phyloP scores from a whole-genome alignment of 2,329 filamentous ascomycete genomes.

The Xylaria sp. region DNA sequence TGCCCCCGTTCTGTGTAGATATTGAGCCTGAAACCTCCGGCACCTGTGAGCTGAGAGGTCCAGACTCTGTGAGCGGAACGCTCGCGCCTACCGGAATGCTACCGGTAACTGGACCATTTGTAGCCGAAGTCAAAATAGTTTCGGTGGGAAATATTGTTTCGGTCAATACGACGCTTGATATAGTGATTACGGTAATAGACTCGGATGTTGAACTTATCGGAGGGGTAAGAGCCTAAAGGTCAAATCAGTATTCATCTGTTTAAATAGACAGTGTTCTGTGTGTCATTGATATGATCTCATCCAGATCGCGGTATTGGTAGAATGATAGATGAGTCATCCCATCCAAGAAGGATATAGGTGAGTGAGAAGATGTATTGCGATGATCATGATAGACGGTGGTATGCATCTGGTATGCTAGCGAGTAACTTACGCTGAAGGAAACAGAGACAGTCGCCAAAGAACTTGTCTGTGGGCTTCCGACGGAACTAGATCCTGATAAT shows the following conservation, averaged over 20 bases:
- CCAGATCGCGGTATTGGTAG: not conserved
- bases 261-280: not conserved
- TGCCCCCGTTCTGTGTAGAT: constrained; percentile 28
- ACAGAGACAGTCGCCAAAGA: constrained; percentile 10
- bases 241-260: constrained; percentile 24
- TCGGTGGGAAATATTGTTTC: constrained; percentile 40
- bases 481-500: constrained; percentile 11
- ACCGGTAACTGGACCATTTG: constrained; percentile 41
- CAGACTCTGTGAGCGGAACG: constrained; percentile 22
- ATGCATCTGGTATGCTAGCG: not conserved
- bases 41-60: not conserved
- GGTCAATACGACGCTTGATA: constrained; percentile 38
- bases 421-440: constrained; percentile 29
- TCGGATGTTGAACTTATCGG: constrained; percentile 29
- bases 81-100: constrained; percentile 31
- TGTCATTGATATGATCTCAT: not conserved
- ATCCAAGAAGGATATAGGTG: not conserved
- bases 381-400: not conserved
- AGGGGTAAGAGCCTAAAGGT: constrained; percentile 24
- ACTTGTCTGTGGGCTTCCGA: constrained; percentile 11
- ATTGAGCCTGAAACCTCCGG: constrained; percentile 15
- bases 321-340: not conserved
- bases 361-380: not conserved
- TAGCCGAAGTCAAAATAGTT: constrained; percentile 42
- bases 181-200: constrained; percentile 36